Conservation (phyloP, 805 yeast genomes). For the Starmerella stellata region DNA sequence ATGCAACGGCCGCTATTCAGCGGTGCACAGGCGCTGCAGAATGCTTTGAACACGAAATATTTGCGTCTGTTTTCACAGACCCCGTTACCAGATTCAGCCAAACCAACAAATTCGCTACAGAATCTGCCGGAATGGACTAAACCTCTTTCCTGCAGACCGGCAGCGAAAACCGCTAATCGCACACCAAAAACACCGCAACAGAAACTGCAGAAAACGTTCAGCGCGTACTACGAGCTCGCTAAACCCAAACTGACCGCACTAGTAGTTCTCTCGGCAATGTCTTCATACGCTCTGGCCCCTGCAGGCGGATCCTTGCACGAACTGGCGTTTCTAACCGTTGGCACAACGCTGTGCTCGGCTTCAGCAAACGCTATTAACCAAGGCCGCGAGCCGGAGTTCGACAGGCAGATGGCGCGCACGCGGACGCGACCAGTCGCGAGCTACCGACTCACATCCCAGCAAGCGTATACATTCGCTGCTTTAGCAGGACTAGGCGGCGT, state of each 20-base stretch:
- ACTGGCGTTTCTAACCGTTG: constrained; percentile 54
- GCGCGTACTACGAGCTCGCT: constrained; percentile 50
- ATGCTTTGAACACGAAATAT: no score
- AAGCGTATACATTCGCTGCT: constrained; percentile 70
- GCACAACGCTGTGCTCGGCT: constrained; percentile 76
- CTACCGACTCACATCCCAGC: constrained; percentile 53
- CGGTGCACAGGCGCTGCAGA: no score
- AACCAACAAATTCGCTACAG: not conserved
- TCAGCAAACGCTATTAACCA: constrained; percentile 93
- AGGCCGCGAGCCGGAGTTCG: constrained; percentile 90
- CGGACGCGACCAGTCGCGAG: constrained; percentile 77
- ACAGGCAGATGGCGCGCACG: constrained; percentile 73
- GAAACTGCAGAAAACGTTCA: constrained; percentile 2
- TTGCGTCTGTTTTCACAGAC: no score
- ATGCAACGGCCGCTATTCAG: no score
- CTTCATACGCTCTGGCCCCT: constrained; percentile 87
- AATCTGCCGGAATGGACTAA: constrained; percentile 12
- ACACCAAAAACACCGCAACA: constrained; percentile 1
- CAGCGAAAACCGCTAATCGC: not conserved
- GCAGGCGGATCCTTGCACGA: constrained; percentile 54
- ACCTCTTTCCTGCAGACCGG: constrained; percentile 14
- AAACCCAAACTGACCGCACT: constrained; percentile 78
- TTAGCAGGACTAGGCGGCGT: constrained; percentile 56
- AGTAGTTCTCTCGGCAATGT: constrained; percentile 78
- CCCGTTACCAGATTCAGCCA: not conserved